These are phyloP conservation scores for Xylariaceae sp. DNA, from an alignment of 2,329 filamentous ascomycete species.

Conservation along the genomic window DNA sequence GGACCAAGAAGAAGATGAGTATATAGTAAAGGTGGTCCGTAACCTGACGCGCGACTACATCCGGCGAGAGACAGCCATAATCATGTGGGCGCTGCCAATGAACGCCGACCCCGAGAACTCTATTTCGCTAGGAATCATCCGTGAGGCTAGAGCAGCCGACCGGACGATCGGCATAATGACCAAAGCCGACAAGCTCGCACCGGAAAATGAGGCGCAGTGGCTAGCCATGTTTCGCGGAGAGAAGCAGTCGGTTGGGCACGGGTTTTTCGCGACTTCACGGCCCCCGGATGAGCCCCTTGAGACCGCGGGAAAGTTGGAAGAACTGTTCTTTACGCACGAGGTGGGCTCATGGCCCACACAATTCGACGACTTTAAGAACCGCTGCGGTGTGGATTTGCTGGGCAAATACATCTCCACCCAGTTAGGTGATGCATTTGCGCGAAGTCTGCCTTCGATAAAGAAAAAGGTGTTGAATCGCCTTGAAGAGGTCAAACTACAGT, in stretches of 20 bases:
- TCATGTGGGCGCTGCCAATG: conserved; percentile 73
- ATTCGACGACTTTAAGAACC: conserved; percentile 42
- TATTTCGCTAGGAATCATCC: conserved; percentile 60
- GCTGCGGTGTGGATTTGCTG: conserved; percentile 49
- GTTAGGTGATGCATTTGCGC: conserved; percentile 48
- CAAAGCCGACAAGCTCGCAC: conserved; percentile 68
- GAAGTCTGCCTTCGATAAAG: conserved; percentile 49
- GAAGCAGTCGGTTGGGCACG: conserved; percentile 61
- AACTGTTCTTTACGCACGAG: conserved; percentile 43
- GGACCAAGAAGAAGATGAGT: conserved; percentile 57
- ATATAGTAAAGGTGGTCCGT: conserved; percentile 65
- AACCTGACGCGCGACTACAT: conserved; percentile 69
- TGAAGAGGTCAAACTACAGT: conserved; percentile 44
- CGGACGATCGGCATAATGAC: conserved; percentile 74
- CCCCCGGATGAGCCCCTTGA: conserved; percentile 51
- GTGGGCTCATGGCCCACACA: conserved; percentile 41
- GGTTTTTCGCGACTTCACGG: conserved; percentile 73
- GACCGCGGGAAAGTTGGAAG: conserved; percentile 47
- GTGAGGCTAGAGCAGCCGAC: conserved; percentile 47
- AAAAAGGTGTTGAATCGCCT: conserved; percentile 48
- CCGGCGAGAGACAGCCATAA: conserved; percentile 61
- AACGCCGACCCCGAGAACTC: conserved; percentile 74
- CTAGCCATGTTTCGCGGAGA: conserved; percentile 55
- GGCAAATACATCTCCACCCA: conserved; percentile 48
- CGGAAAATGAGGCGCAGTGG: conserved; percentile 52